A percentile compares a stretch with the other conserved stretches of the same genome.
phyloP scores from a whole-genome alignment of 2,329 filamentous ascomycete genomes.

The Alternaria sp. region DNA sequence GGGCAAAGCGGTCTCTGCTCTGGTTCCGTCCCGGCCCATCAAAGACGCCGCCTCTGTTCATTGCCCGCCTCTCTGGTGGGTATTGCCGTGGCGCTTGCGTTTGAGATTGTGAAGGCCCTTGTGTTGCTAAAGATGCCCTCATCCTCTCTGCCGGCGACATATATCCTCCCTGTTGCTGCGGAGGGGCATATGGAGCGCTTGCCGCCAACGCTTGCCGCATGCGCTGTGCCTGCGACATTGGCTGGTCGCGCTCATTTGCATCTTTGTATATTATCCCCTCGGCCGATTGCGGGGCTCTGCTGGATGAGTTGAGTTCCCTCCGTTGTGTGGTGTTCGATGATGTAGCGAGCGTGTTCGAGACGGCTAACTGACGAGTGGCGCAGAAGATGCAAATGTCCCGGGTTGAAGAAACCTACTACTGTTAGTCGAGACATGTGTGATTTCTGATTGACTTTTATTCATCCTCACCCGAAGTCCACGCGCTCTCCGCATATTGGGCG shows the following conservation, averaged over 20 bases:
- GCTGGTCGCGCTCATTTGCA: conserved; percentile 26
- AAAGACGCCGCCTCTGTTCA: conserved; percentile 26
- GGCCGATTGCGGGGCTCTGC: conserved; percentile 42
- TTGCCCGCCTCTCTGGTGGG: conserved; percentile 24
- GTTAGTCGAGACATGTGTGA: conserved; percentile 13
- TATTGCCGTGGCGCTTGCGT: conserved; percentile 24
- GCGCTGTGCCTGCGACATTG: conserved; percentile 39
- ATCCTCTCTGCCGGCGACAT: conserved; percentile 31
- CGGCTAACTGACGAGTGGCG: conserved; percentile 46
- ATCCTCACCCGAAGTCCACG: conserved; percentile 40
- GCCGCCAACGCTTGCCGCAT: conserved; percentile 40
- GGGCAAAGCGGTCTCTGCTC: conserved; percentile 30
- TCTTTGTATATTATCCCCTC: conserved; percentile 41
- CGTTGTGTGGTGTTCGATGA: conserved; percentile 36
- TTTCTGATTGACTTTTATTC: not conserved
- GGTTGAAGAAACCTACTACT: conserved; percentile 43
- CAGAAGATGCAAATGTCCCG: conserved; percentile 53
- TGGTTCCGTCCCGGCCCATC: conserved; percentile 31
- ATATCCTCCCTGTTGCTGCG: conserved; percentile 25
- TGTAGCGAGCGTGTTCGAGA: conserved; percentile 27
- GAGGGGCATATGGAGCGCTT: conserved; percentile 25
- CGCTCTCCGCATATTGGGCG: conserved; percentile 42
- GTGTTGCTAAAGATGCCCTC: conserved; percentile 21
- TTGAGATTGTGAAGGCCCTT: conserved; percentile 19
- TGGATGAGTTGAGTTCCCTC: conserved; percentile 46